Evolutionary conservation across 225 moss, liverwort and hornwort genomes (phyloP).

Genomic region (Pleurozium schreberi): DNA sequence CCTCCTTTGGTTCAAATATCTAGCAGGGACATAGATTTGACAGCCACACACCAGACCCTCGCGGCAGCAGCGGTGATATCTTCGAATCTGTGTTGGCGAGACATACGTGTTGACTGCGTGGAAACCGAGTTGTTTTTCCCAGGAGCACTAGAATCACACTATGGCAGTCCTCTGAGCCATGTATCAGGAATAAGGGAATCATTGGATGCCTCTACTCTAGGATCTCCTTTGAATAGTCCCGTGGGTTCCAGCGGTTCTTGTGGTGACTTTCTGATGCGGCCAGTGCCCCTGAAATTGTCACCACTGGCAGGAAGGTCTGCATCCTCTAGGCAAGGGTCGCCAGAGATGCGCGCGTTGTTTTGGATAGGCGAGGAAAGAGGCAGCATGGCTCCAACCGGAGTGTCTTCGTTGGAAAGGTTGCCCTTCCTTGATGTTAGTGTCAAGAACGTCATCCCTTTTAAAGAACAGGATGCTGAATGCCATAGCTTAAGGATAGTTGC

Average conservation of each 20-base stretch:
- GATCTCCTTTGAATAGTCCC: conserved; percentile 19
- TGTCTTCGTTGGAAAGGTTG: conserved; percentile 16
- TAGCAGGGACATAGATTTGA: conserved; percentile 60
- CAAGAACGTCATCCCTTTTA: conserved; percentile 75
- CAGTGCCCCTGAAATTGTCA: conserved; percentile 26
- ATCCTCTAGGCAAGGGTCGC: conserved; percentile 5
- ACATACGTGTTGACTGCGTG: conserved; percentile 80
- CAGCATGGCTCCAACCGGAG: conserved; percentile 64
- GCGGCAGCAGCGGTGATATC: conserved; percentile 85
- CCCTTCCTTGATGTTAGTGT: conserved; percentile 81
- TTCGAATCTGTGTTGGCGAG: conserved; percentile 65
- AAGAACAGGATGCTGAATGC: conserved; percentile 74
- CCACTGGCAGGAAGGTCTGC: conserved; percentile 12
- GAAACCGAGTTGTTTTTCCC: conserved; percentile 62
- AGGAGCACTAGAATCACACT: conserved; percentile 13
- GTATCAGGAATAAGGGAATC: conserved; percentile 34
- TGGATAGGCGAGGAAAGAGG: conserved; percentile 97
- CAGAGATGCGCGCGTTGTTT: conserved; percentile 80
- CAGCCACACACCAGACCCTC: conserved; percentile 67
- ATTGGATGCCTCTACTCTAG: conserved; percentile 9
- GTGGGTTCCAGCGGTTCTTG: conserved; percentile 12
- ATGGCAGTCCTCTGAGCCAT: conserved; percentile 45
- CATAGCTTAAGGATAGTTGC: conserved; percentile 63
- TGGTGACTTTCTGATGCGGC: conserved; percentile 15
- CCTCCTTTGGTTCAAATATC: conserved; percentile 75